phyloP scores from a whole-genome alignment of 2,329 filamentous ascomycete genomes.

The Fusarium sp. region DNA sequence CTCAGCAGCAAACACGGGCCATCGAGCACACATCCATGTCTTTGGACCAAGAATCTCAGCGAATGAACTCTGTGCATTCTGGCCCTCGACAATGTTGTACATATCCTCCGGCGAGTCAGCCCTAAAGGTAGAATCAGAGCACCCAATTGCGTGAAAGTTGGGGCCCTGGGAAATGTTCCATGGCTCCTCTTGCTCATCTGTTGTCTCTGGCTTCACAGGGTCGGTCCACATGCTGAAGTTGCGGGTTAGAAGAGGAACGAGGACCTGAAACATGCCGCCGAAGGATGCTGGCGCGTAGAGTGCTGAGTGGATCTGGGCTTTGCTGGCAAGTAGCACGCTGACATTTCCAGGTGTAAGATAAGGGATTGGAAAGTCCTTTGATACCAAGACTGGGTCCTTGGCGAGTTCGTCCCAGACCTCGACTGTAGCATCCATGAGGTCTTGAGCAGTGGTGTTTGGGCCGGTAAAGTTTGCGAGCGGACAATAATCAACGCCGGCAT shows the following conservation, averaged over 20 bases:
- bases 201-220: neutral
- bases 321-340: neutral
- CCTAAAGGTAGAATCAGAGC: constrained; percentile 16
- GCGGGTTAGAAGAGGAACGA: neutral
- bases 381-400: neutral
- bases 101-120: constrained; percentile 13
- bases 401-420: neutral
- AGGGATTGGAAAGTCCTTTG: neutral
- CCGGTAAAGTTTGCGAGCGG: constrained; percentile 13
- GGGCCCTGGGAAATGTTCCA: neutral
- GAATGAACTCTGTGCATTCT: constrained; percentile 7
- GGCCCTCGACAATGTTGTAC: constrained; percentile 9
- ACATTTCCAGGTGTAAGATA: neutral
- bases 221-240: neutral
- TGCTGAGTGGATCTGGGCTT: neutral
- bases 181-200: neutral
- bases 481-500: constrained; percentile 8
- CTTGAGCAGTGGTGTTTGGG: neutral
- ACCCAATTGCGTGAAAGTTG: constrained; percentile 15
- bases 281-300: neutral
- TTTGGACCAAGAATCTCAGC: neutral
- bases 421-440: constrained; percentile 9
- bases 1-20: constrained; percentile 5
- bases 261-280: neutral
- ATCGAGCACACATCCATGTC: constrained; percentile 4